Evolutionary conservation across 305 asterid species (phyloP).

Genomic region (Fraxinus dipetala): DNA sequence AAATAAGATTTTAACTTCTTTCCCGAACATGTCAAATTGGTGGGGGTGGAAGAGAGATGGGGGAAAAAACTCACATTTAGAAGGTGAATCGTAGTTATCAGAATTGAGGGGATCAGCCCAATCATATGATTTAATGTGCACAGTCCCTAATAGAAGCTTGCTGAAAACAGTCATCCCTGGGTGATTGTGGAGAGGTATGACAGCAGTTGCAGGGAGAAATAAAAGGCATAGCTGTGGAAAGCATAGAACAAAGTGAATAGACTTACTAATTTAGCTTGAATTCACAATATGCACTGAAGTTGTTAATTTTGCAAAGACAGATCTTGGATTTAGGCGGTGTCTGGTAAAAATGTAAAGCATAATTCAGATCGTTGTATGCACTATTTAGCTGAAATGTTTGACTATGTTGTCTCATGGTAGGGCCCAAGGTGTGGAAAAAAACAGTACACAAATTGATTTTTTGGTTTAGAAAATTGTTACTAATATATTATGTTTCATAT

Average conservation of each 20-base stretch:
- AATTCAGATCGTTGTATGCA: no score
- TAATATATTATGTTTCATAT: background rate
- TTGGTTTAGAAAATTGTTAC: no score
- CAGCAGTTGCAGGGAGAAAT: conserved; percentile 65
- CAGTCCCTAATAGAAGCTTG: conserved; percentile 80
- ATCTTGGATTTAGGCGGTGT: background rate
- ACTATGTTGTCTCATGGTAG: no score
- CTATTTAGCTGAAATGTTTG: no score
- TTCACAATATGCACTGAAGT: background rate
- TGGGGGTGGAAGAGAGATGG: background rate
- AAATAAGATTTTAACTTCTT: background rate
- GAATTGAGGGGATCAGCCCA: conserved; percentile 46
- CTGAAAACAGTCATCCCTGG: conserved; percentile 92
- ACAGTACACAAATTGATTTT: no score
- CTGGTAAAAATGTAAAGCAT: no score
- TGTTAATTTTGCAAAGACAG: background rate
- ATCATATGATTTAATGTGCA: conserved; percentile 89
- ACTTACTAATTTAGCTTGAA: background rate
- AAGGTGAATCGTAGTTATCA: conserved; percentile 16
- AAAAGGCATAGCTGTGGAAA: conserved; percentile 67
- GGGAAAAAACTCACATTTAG: conserved; percentile 32
- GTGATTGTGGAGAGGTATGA: conserved; percentile 92
- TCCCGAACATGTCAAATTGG: background rate
- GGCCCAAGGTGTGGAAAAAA: no score
- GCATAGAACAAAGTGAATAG: background rate